Conservation (phyloP, 2,329 filamentous ascomycete genomes). For the Paecilomyces dactylethromorphus region DNA sequence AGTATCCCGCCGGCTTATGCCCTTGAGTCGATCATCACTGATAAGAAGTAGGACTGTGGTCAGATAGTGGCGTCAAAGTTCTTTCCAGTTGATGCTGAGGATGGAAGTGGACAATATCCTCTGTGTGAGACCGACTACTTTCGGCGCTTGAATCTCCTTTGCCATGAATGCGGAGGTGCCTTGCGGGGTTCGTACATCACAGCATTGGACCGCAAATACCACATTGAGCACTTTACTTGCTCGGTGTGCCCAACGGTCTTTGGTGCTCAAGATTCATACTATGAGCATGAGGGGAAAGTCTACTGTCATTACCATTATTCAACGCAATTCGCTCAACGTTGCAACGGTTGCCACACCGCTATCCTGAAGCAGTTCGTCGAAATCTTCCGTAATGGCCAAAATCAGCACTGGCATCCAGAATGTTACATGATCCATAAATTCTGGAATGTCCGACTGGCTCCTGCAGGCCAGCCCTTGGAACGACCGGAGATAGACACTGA, state of each 20-base stretch:
- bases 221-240: constrained; percentile 98
- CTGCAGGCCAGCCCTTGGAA: constrained; percentile 48
- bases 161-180: constrained; percentile 85
- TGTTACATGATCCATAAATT: constrained; percentile 99
- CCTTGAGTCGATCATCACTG: constrained; percentile 5
- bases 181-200: constrained; percentile 97
- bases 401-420: constrained; percentile 98
- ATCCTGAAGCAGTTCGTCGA: constrained; percentile 99
- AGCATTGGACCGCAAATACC: constrained; percentile 93
- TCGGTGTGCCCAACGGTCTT: constrained; percentile 97
- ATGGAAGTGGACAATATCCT: constrained; percentile 77
- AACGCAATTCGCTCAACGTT: constrained; percentile 90
- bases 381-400: constrained; percentile 94
- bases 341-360: constrained; percentile 92
- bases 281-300: constrained; percentile 92
- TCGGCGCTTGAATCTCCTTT: constrained; percentile 80
- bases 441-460: constrained; percentile 88
- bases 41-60: constrained; percentile 69
- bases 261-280: constrained; percentile 96
- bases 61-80: constrained; percentile 98
- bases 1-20: constrained; percentile 27
- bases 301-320: constrained; percentile 99
- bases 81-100: constrained; percentile 90
- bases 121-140: constrained; percentile 99
- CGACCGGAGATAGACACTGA: constrained; percentile 43